Evolutionary conservation across 2,329 filamentous ascomycete genomes (phyloP), one percentile per base, ranked within the genome.

Genomic region (Fusarium anthophilum): DNA sequence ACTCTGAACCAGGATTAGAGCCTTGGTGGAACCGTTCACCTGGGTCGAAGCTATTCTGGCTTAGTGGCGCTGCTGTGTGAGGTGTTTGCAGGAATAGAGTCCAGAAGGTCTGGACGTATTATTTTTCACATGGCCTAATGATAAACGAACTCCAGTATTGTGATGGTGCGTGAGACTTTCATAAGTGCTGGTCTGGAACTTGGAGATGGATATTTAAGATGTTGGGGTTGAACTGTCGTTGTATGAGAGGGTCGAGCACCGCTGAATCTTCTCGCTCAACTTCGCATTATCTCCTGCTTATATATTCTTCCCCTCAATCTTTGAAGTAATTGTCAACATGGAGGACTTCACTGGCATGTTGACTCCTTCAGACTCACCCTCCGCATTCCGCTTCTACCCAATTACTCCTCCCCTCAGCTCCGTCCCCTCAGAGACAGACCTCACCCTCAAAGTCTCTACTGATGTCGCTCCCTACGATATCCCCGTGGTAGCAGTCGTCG

Each of bases 261-360:
- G 3, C 18, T 32, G 8, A 15, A 22, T 4, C 35, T 28, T 18
- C 22, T 45, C 18, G 12, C 28, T 26, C 28, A 24, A 10, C 22
- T 6, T 24, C 3, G 2, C 15, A 0, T 14, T 24, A 3, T 24
- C 5, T 18, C 8, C 4, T 22, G 13, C 5, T 22, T 3, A 15
- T 24, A 8, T 22, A 22, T 32, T 47, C 15, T 4, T 24, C 10
- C 15, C 2, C 11, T 32, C 15, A 20, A 4, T 13, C 5, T 18
- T 50, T n/a, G 4, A 11, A 11, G 1, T 2, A 8, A 0, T 14
- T 3, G 4, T 20, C 13, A 57, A 10, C 18, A 57, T 57, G 54
- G 39, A 47, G 2, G 39, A 57, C 30, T 57, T 47, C n/a, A 13
- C 39, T 17, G 54, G n/a, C 28, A 47, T 22, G 22, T 26, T 35